These are phyloP conservation scores for Monilinia vaccinii-corymbosi DNA, from an alignment of 2,329 filamentous ascomycete species.

Conservation along the genomic window DNA sequence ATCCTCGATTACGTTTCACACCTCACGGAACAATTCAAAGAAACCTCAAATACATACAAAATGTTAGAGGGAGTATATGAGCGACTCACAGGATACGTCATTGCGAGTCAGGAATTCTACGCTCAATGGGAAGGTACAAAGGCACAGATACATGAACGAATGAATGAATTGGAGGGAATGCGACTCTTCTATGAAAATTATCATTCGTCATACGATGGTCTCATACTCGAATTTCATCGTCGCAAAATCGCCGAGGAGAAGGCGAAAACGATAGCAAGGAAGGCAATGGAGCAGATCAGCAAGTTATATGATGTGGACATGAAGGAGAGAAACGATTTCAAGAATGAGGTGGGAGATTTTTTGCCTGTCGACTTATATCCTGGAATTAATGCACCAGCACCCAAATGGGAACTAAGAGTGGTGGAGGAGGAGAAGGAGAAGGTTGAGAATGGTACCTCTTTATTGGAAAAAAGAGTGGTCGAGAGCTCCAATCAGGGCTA, in stretches of 20 bases:
- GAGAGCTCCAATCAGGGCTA: constrained; percentile 24
- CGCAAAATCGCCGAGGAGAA: constrained; percentile 64
- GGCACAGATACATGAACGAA: constrained; percentile 55
- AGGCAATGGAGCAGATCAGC: constrained; percentile 69
- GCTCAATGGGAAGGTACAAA: constrained; percentile 67
- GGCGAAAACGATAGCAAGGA: constrained; percentile 64
- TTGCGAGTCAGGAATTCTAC: constrained; percentile 54
- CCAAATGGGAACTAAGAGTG: constrained; percentile 24
- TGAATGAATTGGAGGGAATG: constrained; percentile 69
- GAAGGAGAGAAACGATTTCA: constrained; percentile 66
- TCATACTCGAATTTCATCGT: constrained; percentile 76
- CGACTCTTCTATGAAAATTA: constrained; percentile 83
- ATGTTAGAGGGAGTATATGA: constrained; percentile 59
- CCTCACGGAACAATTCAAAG: constrained; percentile 44
- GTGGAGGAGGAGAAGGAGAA: constrained; percentile 14
- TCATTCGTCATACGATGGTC: constrained; percentile 69
- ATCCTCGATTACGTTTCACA: constrained; percentile 55
- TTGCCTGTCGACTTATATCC: constrained; percentile 84
- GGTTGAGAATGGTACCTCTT: constrained; percentile 17
- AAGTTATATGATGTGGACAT: constrained; percentile 66
- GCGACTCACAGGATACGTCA: constrained; percentile 55
- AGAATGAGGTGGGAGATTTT: constrained; percentile 74
- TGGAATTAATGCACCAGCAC: constrained; percentile 47
- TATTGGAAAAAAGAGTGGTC: constrained; percentile 19
- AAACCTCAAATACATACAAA: constrained; percentile 53